Evolutionary conservation across 352 stramenopile genomes (phyloP).

Genomic region (Peronospora tabacina): DNA sequence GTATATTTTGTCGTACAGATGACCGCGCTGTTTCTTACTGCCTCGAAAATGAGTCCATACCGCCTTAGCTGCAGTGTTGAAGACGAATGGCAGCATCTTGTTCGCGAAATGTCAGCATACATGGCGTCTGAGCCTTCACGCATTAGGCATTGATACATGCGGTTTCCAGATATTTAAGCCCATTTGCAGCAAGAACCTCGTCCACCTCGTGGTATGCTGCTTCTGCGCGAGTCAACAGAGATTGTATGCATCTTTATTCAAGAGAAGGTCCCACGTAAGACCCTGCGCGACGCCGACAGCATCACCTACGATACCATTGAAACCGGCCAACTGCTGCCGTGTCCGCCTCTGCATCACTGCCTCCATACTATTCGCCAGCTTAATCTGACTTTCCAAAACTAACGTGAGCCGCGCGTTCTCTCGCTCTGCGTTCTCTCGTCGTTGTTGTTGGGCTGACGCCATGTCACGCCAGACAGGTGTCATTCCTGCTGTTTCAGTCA

Average conservation of each 20-base stretch:
- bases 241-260: slow-evolving; percentile 33
- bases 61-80: slow-evolving; percentile 28
- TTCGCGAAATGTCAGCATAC: slow-evolving; percentile 37
- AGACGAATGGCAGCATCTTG: slow-evolving; percentile 43
- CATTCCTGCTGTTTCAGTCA: too few relatives aligned
- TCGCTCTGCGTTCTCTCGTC: slow-evolving; percentile 30
- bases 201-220: too few relatives aligned
- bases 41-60: slow-evolving; percentile 46
- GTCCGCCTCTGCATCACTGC: slow-evolving; percentile 29
- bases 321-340: slow-evolving; percentile 26
- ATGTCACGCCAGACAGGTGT: slow-evolving; percentile 35
- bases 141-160: slow-evolving; percentile 29
- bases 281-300: slow-evolving; percentile 7
- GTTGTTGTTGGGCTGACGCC: slow-evolving; percentile 24
- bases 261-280: slow-evolving; percentile 25
- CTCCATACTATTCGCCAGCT: slow-evolving; percentile 42
- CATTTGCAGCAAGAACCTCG: slow-evolving; percentile 33
- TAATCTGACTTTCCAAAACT: slow-evolving; percentile 40
- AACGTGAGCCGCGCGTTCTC: slow-evolving; percentile 41
- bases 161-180: slow-evolving; percentile 28
- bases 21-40: too few relatives aligned
- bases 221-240: slow-evolving; percentile 27
- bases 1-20: too few relatives aligned
- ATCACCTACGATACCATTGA: slow-evolving; percentile 25
- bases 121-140: slow-evolving; percentile 29